phyloP scores from a whole-genome alignment of 2,329 filamentous ascomycete genomes.

The Alternaria triticina region DNA sequence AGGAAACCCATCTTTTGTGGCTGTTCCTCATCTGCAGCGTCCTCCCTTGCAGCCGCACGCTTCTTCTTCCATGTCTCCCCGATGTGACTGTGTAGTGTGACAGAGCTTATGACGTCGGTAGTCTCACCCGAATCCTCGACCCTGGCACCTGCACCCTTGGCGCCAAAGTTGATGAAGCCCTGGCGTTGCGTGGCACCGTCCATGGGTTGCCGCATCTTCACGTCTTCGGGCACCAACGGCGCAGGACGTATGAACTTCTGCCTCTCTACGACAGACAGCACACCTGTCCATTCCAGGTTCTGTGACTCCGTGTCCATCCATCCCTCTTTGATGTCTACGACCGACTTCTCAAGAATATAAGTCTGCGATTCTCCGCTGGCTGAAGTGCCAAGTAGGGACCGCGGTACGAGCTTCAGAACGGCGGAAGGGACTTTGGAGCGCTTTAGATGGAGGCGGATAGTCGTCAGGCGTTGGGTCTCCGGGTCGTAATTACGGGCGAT shows the following conservation, averaged over 20 bases:
- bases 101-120: slow-evolving; percentile 75
- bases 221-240: slow-evolving; percentile 27
- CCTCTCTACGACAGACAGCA: slow-evolving; percentile 77
- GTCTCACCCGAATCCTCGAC: slow-evolving; percentile 46
- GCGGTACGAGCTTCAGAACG: slow-evolving; percentile 76
- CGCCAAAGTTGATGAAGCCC: slow-evolving; percentile 40
- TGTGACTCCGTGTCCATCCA: slow-evolving; percentile 84
- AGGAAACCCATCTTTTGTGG: slow-evolving; percentile 63
- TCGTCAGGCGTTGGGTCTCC: slow-evolving; percentile 75
- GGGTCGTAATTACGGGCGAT: slow-evolving; percentile 77
- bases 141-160: slow-evolving; percentile 30
- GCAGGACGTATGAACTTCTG: slow-evolving; percentile 68
- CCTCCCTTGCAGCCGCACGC: slow-evolving; percentile 51
- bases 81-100: slow-evolving; percentile 74
- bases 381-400: slow-evolving; percentile 67
- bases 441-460: slow-evolving; percentile 81
- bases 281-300: slow-evolving; percentile 82
- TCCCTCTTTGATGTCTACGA: slow-evolving; percentile 78
- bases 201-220: slow-evolving; percentile 37
- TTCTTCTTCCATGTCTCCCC: slow-evolving; percentile 68
- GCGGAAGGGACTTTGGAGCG: slow-evolving; percentile 77
- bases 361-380: slow-evolving; percentile 71
- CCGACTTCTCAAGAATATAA: slow-evolving; percentile 80
- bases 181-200: slow-evolving; percentile 40
- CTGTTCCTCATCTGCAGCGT: slow-evolving; percentile 52